A percentile compares a stretch with the other conserved stretches of the same genome.
Evolutionary conservation across 73 alveolate species (phyloP).

Genomic region (Paramecium sonneborni): DNA sequence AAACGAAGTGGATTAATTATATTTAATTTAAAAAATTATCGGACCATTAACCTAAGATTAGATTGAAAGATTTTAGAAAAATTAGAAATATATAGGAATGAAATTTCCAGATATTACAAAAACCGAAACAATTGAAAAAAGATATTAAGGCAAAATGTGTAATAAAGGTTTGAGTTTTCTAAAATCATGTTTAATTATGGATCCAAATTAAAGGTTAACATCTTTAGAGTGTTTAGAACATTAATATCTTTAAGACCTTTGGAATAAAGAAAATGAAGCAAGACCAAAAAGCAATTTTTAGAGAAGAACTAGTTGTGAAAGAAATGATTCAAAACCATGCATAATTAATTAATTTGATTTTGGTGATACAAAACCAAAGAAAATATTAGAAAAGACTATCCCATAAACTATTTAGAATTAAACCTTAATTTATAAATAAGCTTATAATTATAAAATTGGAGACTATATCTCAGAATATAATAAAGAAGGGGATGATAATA

Average conservation of each 20-base stretch:
- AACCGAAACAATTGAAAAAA: constrained; percentile 87
- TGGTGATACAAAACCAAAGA: neutral
- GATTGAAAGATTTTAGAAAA: constrained; percentile 77
- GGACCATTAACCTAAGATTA: constrained; percentile 82
- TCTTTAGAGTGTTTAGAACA: constrained; percentile 89
- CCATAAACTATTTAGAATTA: constrained; percentile 37
- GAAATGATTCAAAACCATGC: constrained; percentile 23
- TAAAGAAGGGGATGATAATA: neutral
- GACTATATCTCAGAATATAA: neutral
- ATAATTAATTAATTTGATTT: neutral
- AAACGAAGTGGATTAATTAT: constrained; percentile 85
- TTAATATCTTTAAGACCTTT: constrained; percentile 83
- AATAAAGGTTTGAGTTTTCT: constrained; percentile 68
- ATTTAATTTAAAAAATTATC: constrained; percentile 79
- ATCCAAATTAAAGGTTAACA: constrained; percentile 86
- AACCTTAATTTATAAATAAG: neutral
- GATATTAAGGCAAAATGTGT: constrained; percentile 82
- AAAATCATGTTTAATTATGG: constrained; percentile 87
- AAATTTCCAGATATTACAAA: constrained; percentile 82
- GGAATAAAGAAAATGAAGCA: constrained; percentile 75
- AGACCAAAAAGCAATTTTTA: constrained; percentile 43
- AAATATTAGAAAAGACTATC: neutral
- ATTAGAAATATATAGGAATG: constrained; percentile 83
- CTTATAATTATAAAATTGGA: constrained; percentile 21
- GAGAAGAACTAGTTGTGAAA: constrained; percentile 38